A percentile compares a stretch with the other conserved stretches of the same genome.
Conservation (phyloP, 148 eudicot genomes). For the Rhododendron vialii region DNA sequence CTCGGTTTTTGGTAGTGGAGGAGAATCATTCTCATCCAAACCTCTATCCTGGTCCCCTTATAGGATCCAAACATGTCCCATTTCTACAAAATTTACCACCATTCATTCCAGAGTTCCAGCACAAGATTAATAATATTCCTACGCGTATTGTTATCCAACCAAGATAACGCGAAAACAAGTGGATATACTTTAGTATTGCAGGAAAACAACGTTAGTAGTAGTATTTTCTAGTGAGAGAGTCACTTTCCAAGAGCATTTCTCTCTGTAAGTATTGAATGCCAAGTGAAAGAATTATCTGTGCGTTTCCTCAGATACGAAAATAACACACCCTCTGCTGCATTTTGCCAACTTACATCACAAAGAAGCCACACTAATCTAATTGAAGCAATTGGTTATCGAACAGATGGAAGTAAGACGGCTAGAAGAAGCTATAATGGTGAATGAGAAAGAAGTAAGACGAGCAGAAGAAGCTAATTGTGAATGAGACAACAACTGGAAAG, state of each 20-base stretch:
- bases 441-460: not conserved
- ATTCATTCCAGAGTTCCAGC: not conserved
- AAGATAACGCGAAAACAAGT: not conserved
- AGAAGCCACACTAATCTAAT: not conserved
- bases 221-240: not conserved
- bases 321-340: not conserved
- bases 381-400: not conserved
- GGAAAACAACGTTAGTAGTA: not conserved
- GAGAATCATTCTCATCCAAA: conserved; percentile 9
- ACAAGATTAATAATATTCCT: not conserved
- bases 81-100: not conserved
- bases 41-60: not conserved
- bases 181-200: not conserved
- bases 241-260: not conserved
- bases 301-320: not conserved
- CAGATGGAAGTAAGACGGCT: not conserved
- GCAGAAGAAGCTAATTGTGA: not conserved
- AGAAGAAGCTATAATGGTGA: not conserved
- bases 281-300: not conserved
- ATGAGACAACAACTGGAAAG: not conserved
- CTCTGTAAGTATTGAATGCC: not conserved
- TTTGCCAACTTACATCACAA: not conserved
- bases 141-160: not conserved
- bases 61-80: not conserved
- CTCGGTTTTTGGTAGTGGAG: not conserved